Evolutionary conservation across 1,284 basidiomycete genomes (phyloP).

Genomic region (Erythrobasidium hasegawianum): DNA sequence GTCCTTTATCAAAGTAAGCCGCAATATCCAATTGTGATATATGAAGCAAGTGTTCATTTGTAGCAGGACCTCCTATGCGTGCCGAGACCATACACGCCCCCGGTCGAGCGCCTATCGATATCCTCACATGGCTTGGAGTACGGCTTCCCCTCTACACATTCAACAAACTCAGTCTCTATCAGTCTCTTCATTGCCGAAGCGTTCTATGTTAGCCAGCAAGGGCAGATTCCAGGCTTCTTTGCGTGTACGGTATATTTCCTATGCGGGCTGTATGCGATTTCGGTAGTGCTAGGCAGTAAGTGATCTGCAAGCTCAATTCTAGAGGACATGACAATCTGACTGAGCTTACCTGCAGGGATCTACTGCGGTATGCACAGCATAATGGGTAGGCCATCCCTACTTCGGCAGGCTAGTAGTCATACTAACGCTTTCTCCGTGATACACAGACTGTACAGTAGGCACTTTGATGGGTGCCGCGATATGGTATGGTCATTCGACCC

Average conservation of each 20-base stretch:
- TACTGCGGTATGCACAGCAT: constrained; percentile 39
- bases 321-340: neutral
- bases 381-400: constrained; percentile 8
- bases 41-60: constrained; percentile 32
- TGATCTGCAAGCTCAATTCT: neutral
- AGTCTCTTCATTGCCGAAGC: constrained; percentile 62
- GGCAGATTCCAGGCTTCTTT: neutral
- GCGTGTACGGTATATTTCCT: neutral
- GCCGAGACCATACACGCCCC: constrained; percentile 84
- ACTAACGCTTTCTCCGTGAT: neutral
- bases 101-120: constrained; percentile 68
- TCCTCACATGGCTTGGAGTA: constrained; percentile 60
- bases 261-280: constrained; percentile 23
- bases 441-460: constrained; percentile 31
- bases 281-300: constrained; percentile 31
- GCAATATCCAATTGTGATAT: neutral
- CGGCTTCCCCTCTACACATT: constrained; percentile 94
- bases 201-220: neutral
- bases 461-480: constrained; percentile 26
- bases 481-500: constrained; percentile 25
- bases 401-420: neutral
- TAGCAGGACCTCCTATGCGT: constrained; percentile 78
- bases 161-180: constrained; percentile 84
- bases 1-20: constrained; percentile 65
- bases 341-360: constrained; percentile 13